A percentile compares a stretch with the other conserved stretches of the same genome.
Evolutionary conservation across 495 filamentous ascomycete genomes (phyloP).

Genomic region (Neurospora sp.): DNA sequence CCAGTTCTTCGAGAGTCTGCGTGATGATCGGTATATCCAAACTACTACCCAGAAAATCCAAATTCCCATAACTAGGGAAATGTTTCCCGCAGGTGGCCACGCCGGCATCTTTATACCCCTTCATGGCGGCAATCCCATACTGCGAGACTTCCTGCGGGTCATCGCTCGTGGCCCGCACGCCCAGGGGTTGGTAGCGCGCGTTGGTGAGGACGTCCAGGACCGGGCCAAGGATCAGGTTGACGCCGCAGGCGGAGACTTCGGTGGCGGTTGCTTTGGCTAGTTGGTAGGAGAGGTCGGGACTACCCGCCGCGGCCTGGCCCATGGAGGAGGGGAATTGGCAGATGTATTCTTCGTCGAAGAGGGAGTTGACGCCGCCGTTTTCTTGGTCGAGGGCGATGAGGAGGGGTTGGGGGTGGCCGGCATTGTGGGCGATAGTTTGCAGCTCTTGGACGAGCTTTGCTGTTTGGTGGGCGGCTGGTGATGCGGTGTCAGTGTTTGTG

Average conservation of each 20-base stretch:
- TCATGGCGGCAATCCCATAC: slow-evolving; percentile 79
- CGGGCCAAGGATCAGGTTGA: slow-evolving; percentile 85
- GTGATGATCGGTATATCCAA: slow-evolving; percentile 86
- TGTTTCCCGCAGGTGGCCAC: slow-evolving; percentile 83
- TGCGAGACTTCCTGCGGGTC: slow-evolving; percentile 85
- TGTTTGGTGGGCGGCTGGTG: slow-evolving; percentile 69
- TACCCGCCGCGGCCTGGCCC: slow-evolving; percentile 67
- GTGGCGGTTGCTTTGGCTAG: slow-evolving; percentile 80
- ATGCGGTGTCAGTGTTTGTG: slow-evolving; percentile 10
- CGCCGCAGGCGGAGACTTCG: slow-evolving; percentile 74
- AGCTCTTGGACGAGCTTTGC: slow-evolving; percentile 73
- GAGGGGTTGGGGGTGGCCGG: slow-evolving; percentile 75
- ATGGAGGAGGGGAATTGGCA: slow-evolving; percentile 87
- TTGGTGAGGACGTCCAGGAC: slow-evolving; percentile 88
- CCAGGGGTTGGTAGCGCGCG: slow-evolving; percentile 74
- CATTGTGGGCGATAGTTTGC: slow-evolving; percentile 75
- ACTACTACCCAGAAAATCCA: slow-evolving; percentile 82
- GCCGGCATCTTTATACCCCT: slow-evolving; percentile 79
- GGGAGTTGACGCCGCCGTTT: slow-evolving; percentile 89
- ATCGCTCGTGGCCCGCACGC: slow-evolving; percentile 73
- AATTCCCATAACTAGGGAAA: slow-evolving; percentile 84
- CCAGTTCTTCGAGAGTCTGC: slow-evolving; percentile 79
- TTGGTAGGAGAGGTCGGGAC: slow-evolving; percentile 58
- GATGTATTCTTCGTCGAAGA: slow-evolving; percentile 85
- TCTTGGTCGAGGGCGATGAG: slow-evolving; percentile 84